Evolutionary conservation across 140 eudicot species (phyloP), one percentile per base, ranked within the genome.

Genomic region (Bidens hawaiensis): DNA sequence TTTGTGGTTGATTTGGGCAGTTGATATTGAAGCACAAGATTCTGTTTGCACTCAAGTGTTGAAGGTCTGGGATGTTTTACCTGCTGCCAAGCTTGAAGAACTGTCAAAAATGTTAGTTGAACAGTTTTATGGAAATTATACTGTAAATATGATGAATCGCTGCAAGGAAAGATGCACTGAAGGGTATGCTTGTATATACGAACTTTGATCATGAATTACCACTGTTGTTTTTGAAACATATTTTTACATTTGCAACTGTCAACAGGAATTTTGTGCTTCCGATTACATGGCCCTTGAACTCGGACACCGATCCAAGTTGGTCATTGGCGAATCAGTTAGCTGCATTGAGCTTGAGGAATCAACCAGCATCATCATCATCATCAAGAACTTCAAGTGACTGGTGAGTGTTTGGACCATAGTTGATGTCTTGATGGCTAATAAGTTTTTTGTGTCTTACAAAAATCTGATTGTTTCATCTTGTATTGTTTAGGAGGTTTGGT

Each of bases 31-130:
- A 3, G 74, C 47, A 48, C 76, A 76, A 48, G 71, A 71, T 18
- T 62, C 82, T 18, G 27, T 30, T 17, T 73, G 73, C 55, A 54
- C 74, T 13, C 96, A 88, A 65, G 85, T 80, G 19, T 19, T 85
- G n/a, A 85, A 78, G 71, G 50, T 88, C 4, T 82, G 79, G 80
- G 76, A 82, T 73, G 48, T 82, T 9, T 33, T 82, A 30, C 71
- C 83, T 13, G 25, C 18, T 13, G 34, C 59, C 14, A 74, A 82
- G 64, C 42, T 76, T n/a, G 57, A 76, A 41, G 55, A 79, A 46
- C 31, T 77, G 16, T 78, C 75, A 2, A 69, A 45, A 49, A 21
- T 36, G 10, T 62, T 80, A 9, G 49, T 7, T 28, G 76, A 78
- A 59, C 46, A 40, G 3, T 42, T 67, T 6, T 77, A 79, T 49